Evolutionary conservation across 192 early-diverging fungal genomes (phyloP).

Genomic region (Umbelopsis isabellina): DNA sequence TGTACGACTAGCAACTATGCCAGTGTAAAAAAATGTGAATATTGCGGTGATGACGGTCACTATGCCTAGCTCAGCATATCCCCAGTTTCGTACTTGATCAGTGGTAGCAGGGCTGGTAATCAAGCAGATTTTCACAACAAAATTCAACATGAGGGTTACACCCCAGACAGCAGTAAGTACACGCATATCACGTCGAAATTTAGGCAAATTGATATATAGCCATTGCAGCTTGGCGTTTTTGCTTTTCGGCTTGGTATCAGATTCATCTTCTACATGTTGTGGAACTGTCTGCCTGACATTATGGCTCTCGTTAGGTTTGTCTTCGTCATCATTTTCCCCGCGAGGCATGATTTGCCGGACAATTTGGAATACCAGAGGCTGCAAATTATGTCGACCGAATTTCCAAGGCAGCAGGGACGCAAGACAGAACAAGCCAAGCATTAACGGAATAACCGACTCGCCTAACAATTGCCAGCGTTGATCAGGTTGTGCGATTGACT

Average conservation of each 20-base stretch:
- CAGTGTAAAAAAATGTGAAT: background rate
- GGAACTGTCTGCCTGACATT: slow-evolving; percentile 23
- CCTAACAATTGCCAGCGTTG: slow-evolving; percentile 30
- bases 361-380: slow-evolving; percentile 37
- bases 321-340: slow-evolving; percentile 15
- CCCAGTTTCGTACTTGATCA: slow-evolving; percentile 2
- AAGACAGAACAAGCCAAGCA: slow-evolving; percentile 35
- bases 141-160: slow-evolving; percentile 25
- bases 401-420: slow-evolving; percentile 32
- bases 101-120: slow-evolving; percentile 13
- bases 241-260: slow-evolving; percentile 16
- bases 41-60: background rate
- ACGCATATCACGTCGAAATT: slow-evolving; percentile 38
- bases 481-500: slow-evolving; percentile 41
- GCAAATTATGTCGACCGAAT: slow-evolving; percentile 27
- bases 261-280: background rate
- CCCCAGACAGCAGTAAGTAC: slow-evolving; percentile 42
- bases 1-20: background rate
- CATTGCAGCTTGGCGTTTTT: slow-evolving; percentile 29
- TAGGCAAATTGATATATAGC: slow-evolving; percentile 32
- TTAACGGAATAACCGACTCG: slow-evolving; percentile 31
- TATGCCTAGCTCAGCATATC: slow-evolving; percentile 1
- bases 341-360: slow-evolving; percentile 39
- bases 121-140: slow-evolving; percentile 32
- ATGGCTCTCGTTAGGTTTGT: background rate